These are phyloP conservation scores for Cyathus striatus DNA, from an alignment of 768 basidiomycete genomes.

Conservation along the genomic window DNA sequence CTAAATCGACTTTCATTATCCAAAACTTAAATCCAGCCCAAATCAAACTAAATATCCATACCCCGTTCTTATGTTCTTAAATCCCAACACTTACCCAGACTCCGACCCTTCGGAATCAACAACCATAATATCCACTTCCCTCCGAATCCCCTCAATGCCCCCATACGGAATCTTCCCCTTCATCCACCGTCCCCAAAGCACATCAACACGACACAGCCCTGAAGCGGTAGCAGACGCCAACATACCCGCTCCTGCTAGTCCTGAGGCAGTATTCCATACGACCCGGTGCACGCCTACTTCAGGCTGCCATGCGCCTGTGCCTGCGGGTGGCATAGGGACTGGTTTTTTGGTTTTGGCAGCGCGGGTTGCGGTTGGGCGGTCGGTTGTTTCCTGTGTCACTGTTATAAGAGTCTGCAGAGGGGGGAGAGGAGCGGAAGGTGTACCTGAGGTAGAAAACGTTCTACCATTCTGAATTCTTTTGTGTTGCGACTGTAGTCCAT, in stretches of 20 bases:
- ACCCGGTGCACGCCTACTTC: conserved; percentile 77
- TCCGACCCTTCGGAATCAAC: conserved; percentile 40
- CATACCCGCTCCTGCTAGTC: conserved; percentile 51
- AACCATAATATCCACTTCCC: conserved; percentile 44
- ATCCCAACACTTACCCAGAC: too few relatives aligned
- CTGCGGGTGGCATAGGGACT: conserved; percentile 21
- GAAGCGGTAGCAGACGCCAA: conserved; percentile 79
- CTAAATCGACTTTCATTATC: too few relatives aligned
- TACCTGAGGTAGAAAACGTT: conserved; percentile 76
- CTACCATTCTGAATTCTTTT: conserved; percentile 82
- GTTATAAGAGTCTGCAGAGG: conserved; percentile 4
- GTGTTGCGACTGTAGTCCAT: conserved; percentile 81
- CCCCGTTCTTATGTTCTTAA: too few relatives aligned
- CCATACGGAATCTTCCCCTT: conserved; percentile 63
- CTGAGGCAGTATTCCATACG: conserved; percentile 76
- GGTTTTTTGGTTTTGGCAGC: conserved; percentile 29
- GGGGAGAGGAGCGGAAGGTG: not conserved
- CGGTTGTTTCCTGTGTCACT: conserved; percentile 43
- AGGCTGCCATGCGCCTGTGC: conserved; percentile 73
- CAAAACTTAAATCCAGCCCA: too few relatives aligned
- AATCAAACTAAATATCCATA: too few relatives aligned
- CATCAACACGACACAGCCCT: conserved; percentile 84
- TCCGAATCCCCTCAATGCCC: conserved; percentile 54
- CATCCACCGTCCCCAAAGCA: conserved; percentile 71
- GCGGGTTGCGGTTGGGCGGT: conserved; percentile 33